Percentiles rank a stretch among this genome's conserved stretches.
Evolutionary conservation across 345 rosid genomes (phyloP).

Genomic region (Jatropha curcas): DNA sequence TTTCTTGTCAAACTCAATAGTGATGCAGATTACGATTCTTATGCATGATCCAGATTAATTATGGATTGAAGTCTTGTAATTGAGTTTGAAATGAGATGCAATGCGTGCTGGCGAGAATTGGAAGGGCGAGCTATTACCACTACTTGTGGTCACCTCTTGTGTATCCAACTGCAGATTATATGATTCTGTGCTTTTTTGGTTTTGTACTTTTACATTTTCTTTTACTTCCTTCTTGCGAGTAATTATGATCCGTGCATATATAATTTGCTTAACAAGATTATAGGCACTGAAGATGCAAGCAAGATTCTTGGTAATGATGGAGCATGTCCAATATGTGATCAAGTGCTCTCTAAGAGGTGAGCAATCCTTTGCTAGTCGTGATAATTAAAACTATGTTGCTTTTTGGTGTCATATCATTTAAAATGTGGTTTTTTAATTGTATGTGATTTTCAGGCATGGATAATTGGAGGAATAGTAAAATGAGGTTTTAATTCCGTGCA

Average conservation of each 20-base stretch:
- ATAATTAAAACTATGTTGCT: constrained; percentile 3
- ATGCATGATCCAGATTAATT: constrained; percentile 13
- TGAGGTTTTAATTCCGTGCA: not conserved
- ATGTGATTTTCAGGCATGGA: not conserved
- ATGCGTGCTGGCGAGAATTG: constrained; percentile 93
- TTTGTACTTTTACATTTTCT: not conserved
- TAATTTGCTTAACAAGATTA: constrained; percentile 45
- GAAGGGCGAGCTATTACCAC: constrained; percentile 90
- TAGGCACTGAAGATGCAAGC: constrained; percentile 89
- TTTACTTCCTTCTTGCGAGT: constrained; percentile 10
- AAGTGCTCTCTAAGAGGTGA: constrained; percentile 94
- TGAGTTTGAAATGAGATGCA: constrained; percentile 81
- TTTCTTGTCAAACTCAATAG: not conserved
- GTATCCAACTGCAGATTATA: constrained; percentile 49
- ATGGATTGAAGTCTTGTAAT: constrained; percentile 22
- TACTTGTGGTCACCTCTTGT: constrained; percentile 86
- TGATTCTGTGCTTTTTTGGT: constrained; percentile 6
- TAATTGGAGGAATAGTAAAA: not conserved
- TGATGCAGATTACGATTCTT: not conserved
- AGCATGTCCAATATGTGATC: constrained; percentile 92
- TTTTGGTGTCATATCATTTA: not conserved
- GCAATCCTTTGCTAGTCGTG: not conserved
- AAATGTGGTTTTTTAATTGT: not conserved
- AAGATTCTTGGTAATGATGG: constrained; percentile 88
- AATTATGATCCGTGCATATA: constrained; percentile 11